phyloP scores from a whole-genome alignment of 768 basidiomycete species.

The Mycena floridula region DNA sequence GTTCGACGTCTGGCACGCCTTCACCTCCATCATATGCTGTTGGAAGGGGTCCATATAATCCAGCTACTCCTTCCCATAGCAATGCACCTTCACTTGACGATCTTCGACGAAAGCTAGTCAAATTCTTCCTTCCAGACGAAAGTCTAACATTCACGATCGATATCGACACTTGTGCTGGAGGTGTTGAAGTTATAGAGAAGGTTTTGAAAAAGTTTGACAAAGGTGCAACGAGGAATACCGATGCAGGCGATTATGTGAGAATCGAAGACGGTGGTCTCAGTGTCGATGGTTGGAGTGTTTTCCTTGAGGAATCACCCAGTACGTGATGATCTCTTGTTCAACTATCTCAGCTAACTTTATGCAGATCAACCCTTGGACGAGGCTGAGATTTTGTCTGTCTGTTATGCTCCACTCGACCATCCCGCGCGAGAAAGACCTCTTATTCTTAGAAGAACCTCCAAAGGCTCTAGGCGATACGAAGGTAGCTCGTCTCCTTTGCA shows the following conservation, averaged over 20 bases:
- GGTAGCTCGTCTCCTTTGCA: constrained; percentile 27
- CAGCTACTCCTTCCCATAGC: constrained; percentile 35
- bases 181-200: constrained; percentile 82
- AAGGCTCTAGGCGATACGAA: constrained; percentile 34
- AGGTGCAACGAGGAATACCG: constrained; percentile 26
- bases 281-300: constrained; percentile 90
- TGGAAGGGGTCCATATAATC: constrained; percentile 55
- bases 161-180: constrained; percentile 72
- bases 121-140: constrained; percentile 82
- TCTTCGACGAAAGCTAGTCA: constrained; percentile 77
- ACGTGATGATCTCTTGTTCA: constrained; percentile 16
- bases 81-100: constrained; percentile 63
- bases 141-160: constrained; percentile 74
- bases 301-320: constrained; percentile 56
- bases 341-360: constrained; percentile 3
- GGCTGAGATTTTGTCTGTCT: constrained; percentile 74
- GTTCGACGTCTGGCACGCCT: constrained; percentile 31
- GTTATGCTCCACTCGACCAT: constrained; percentile 73
- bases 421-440: constrained; percentile 77
- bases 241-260: constrained; percentile 49
- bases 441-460: constrained; percentile 54
- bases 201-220: constrained; percentile 90
- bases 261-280: constrained; percentile 70
- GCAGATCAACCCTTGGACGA: constrained; percentile 75
- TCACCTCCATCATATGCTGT: constrained; percentile 49